phyloP scores from a whole-genome alignment of 2,329 filamentous ascomycete genomes.

The Colletotrichum caudatum region DNA sequence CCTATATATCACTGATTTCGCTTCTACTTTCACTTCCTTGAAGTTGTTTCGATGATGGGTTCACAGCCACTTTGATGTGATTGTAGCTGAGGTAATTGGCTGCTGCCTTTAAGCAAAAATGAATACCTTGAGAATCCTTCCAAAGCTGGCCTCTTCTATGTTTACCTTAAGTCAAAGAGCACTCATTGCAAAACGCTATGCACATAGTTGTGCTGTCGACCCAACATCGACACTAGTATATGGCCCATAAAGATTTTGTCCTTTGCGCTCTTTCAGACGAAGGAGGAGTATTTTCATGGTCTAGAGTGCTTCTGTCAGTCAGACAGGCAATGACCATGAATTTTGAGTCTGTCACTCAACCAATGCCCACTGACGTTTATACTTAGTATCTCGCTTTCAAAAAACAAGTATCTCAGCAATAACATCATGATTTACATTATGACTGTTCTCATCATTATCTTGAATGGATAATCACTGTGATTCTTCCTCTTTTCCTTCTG shows the following conservation, averaged over 20 bases:
- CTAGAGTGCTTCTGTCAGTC: background rate
- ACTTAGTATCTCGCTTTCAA: background rate
- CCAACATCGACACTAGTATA: background rate
- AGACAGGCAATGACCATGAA: background rate
- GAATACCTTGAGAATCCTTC: accelerated
- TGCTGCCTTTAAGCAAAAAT: background rate
- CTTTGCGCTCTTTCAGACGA: background rate
- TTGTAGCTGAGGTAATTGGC: too few species aligned
- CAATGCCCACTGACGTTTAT: background rate
- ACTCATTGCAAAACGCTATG: background rate
- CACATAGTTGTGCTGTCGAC: background rate
- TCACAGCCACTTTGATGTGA: background rate
- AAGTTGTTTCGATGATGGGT: too few species aligned
- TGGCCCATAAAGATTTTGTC: background rate
- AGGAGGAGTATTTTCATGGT: background rate
- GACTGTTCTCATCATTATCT: too few species aligned
- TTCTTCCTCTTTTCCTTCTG: background rate
- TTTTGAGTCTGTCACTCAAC: background rate
- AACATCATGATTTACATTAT: accelerated
- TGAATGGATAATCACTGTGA: accelerated
- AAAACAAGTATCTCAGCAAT: background rate
- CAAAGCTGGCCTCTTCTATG: background rate
- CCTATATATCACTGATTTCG: too few species aligned
- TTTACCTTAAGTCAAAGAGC: background rate
- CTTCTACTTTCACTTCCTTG: too few species aligned